Evolutionary conservation across 2,329 filamentous ascomycete genomes (phyloP).

Genomic region (Scedosporium dehoogii): DNA sequence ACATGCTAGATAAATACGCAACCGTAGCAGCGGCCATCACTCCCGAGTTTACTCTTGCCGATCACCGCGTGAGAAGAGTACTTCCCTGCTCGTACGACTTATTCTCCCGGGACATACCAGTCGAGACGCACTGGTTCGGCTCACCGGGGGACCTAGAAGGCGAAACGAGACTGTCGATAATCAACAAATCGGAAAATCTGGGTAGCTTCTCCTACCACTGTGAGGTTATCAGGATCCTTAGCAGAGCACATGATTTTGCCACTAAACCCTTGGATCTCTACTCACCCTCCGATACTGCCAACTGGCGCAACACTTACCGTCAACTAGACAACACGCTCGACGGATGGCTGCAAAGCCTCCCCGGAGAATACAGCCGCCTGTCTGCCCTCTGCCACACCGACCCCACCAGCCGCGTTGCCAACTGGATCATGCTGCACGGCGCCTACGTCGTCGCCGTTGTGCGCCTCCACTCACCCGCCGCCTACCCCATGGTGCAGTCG

Average conservation of each 20-base stretch:
- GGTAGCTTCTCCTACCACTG: conserved; percentile 36
- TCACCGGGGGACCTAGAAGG: neutral
- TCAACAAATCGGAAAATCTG: conserved; percentile 30
- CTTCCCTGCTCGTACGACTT: conserved; percentile 33
- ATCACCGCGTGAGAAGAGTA: conserved; percentile 26
- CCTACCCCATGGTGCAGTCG: conserved; percentile 29
- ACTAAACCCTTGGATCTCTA: conserved; percentile 28
- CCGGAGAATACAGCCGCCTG: conserved; percentile 34
- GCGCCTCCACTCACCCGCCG: conserved; percentile 31
- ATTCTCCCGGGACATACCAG: conserved; percentile 32
- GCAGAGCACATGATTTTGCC: conserved; percentile 31
- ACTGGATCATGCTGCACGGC: conserved; percentile 36
- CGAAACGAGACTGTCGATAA: conserved; percentile 11
- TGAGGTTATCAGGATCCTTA: conserved; percentile 31
- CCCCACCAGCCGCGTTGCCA: conserved; percentile 33
- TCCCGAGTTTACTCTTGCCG: conserved; percentile 31
- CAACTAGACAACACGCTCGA: conserved; percentile 28
- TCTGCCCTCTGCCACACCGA: conserved; percentile 34
- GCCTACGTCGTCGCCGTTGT: conserved; percentile 34
- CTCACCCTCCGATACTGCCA: conserved; percentile 25
- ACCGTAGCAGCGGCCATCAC: conserved; percentile 27
- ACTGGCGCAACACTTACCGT: conserved; percentile 30
- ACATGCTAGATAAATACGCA: conserved; percentile 32
- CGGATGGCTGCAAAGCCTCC: conserved; percentile 30
- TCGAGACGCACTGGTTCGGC: conserved; percentile 21